These are phyloP conservation scores for Mucuna pruriens DNA, from an alignment of 306 rosid genomes.

Conservation along the genomic window DNA sequence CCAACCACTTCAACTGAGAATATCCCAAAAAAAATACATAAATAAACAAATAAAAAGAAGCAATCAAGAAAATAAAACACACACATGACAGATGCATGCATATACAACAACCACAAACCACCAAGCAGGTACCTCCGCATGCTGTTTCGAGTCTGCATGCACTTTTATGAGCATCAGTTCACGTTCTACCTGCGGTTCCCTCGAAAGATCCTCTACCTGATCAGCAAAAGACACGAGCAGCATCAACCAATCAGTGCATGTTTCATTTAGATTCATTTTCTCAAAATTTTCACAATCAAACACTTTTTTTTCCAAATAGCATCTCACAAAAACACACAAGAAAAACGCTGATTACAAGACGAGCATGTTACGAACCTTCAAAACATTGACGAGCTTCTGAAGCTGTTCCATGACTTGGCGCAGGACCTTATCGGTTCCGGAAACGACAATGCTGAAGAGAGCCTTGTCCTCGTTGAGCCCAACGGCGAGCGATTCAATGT, in stretches of 20 bases:
- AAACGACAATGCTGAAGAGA: conserved; percentile 78
- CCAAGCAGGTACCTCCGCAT: conserved; percentile 57
- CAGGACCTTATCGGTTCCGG: conserved; percentile 64
- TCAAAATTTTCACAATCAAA: not conserved
- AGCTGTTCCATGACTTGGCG: conserved; percentile 82
- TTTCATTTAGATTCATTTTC: not conserved
- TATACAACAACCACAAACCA: conserved; percentile 3
- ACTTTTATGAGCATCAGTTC: conserved; percentile 81
- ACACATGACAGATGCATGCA: not conserved
- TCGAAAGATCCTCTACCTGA: conserved; percentile 80
- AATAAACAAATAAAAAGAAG: conserved; percentile 25
- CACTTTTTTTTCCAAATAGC: not conserved
- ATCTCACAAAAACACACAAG: not conserved
- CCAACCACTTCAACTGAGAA: conserved; percentile 78
- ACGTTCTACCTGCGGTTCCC: conserved; percentile 81
- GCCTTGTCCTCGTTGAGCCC: conserved; percentile 80
- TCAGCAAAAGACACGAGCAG: not conserved
- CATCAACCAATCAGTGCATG: conserved; percentile 7
- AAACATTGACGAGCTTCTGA: conserved; percentile 76
- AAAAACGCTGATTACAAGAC: not conserved
- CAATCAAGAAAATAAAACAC: conserved; percentile 6
- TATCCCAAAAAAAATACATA: not conserved
- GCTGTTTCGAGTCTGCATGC: conserved; percentile 54
- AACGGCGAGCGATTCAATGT: conserved; percentile 86
- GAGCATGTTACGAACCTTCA: conserved; percentile 47